Conservation (phyloP, 164 flowering plant species). For the Santalum album region DNA sequence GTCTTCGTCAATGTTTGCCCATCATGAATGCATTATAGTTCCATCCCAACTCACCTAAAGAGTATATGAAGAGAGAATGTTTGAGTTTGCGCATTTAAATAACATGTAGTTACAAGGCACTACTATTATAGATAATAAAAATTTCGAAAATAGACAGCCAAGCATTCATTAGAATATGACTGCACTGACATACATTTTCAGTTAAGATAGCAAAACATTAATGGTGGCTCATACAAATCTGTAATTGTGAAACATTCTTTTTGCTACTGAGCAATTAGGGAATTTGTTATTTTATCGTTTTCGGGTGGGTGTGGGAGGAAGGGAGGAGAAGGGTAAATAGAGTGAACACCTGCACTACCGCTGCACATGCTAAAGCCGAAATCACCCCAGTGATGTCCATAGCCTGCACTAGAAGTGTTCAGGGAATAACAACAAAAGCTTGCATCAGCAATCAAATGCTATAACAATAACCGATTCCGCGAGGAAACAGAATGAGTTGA, state of each 20-base stretch:
- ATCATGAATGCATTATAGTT: slow-evolving; percentile 4
- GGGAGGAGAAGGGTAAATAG: background rate
- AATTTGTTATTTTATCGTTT: no score
- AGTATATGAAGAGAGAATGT: background rate
- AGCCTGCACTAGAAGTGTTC: slow-evolving; percentile 35
- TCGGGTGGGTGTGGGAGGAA: no score
- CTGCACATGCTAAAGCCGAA: slow-evolving; percentile 73
- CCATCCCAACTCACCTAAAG: slow-evolving; percentile 39
- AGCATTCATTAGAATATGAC: no score
- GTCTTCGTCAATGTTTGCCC: background rate
- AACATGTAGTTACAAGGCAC: background rate
- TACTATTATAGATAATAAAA: background rate
- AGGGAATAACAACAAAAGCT: background rate
- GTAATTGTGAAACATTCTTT: no score
- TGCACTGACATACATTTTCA: no score
- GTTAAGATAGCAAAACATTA: no score
- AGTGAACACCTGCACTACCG: slow-evolving; percentile 65
- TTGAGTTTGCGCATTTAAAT: no score
- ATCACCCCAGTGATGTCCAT: slow-evolving; percentile 61
- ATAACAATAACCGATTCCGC: background rate
- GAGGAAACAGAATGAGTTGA: background rate
- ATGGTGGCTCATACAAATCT: no score
- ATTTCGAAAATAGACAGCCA: background rate
- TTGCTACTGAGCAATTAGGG: no score
- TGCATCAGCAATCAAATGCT: background rate